Evolutionary conservation across 345 rosid genomes (phyloP), one percentile per base, ranked within the genome.

Genomic region (Toxicodendron radicans): DNA sequence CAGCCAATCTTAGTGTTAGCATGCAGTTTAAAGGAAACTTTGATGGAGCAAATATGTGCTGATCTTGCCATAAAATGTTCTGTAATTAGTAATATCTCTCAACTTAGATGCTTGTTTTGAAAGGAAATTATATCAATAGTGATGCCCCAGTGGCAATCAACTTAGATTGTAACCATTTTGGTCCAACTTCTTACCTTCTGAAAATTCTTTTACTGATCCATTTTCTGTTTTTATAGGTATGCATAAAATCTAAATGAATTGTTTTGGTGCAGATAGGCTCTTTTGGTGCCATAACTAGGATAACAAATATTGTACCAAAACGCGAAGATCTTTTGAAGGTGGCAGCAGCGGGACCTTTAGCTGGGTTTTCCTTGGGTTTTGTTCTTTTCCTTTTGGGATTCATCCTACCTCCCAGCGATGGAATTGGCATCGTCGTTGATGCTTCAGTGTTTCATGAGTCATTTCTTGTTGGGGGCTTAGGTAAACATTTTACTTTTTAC

Each of bases 401-500:
- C 82, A 27, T 95, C 76, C 56, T 92, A 80, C 98, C 99, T 71
- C 98, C 99, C 24, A 83, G 82, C 41, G 97, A 95, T 64, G 97
- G 98, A 58, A 71, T 92, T 84, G 99, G 99, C 9, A 83, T 86
- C 71, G 79, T 95, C 41, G 97, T 95, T 66, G 94, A 95, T 68
- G 85, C 97, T 74, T 89, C 99, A 41, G 97, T 91, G 71, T 95
- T 95, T 81, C 99, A 95, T 2, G 97, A 95, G 61, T 95, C 99
- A 53, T 85, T 95, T 74, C 97, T 95, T 27, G 92, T 41, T 27
- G 97, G 99, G 43, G 97, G 97, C 49, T 75, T 92, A 75, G 97
- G 99, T 95, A 87, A 87, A 88, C 33, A 30, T 61, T 66, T 69
- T 52, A 57, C 58, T 66, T 35, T 49, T 56, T 27, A 60, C 35